A percentile compares a stretch with the other conserved stretches of the same genome.
Evolutionary conservation across 169 alveolate genomes (phyloP).

Genomic region (Cryptosporidium viatorum): DNA sequence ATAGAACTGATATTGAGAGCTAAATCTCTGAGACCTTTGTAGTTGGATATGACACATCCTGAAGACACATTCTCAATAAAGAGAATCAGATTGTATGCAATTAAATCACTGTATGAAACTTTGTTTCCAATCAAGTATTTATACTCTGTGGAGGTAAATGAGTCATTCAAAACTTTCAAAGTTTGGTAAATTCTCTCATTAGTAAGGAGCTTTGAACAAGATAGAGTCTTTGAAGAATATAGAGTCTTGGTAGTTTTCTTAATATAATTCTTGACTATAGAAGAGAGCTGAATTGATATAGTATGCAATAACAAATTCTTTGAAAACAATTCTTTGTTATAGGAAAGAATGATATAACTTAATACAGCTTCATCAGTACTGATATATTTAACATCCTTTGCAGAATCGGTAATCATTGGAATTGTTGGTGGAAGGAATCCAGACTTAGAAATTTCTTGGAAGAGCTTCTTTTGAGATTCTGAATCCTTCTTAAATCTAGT

Average conservation of each 20-base stretch:
- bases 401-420: conserved; percentile 39
- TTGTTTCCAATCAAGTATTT: conserved; percentile 13
- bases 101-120: conserved; percentile 14
- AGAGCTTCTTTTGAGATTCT: background rate
- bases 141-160: background rate
- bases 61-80: conserved; percentile 42
- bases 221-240: background rate
- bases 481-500: conserved; percentile 45
- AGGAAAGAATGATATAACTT: conserved; percentile 10
- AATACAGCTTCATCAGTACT: conserved; percentile 9
- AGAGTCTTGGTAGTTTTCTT: background rate
- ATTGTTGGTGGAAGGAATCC: conserved; percentile 37
- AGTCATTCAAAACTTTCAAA: conserved; percentile 3
- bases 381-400: background rate
- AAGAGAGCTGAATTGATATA: conserved; percentile 16
- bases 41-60: conserved; percentile 34
- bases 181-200: background rate
- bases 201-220: background rate
- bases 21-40: background rate
- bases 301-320: background rate
- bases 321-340: conserved; percentile 2
- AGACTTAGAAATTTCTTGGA: background rate
- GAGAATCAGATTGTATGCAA: conserved; percentile 2
- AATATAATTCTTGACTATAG: conserved; percentile 2
- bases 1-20: conserved; percentile 1